Conservation (phyloP, 108 stramenopile species). For the Cylindrotheca closterium region DNA sequence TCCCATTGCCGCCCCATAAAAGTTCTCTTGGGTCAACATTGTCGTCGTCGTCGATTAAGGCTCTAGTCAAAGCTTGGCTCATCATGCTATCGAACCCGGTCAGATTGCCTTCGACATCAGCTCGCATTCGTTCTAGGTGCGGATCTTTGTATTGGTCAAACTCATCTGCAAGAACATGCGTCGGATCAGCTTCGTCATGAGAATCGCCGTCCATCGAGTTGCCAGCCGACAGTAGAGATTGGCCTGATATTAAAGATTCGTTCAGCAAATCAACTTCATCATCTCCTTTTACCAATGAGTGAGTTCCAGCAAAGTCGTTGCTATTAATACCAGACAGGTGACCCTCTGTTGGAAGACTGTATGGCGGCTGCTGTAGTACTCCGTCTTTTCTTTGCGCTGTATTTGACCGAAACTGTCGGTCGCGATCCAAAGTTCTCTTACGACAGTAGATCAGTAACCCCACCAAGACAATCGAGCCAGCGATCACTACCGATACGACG, state of each 20-base stretch:
- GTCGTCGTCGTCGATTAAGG: conserved; percentile 72
- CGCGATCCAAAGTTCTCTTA: conserved; percentile 15
- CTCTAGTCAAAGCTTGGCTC: conserved; percentile 77
- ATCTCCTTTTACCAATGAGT: not conserved
- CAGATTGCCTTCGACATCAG: conserved; percentile 63
- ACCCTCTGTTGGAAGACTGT: not conserved
- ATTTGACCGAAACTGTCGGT: conserved; percentile 12
- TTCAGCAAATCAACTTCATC: conserved; percentile 45
- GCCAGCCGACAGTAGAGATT: conserved; percentile 52
- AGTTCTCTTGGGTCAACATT: conserved; percentile 26
- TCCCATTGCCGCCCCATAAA: conserved; percentile 45
- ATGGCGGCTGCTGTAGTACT: not conserved
- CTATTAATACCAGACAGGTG: not conserved
- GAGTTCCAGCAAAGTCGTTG: not conserved
- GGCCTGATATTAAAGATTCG: conserved; percentile 49
- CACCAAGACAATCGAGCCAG: conserved; percentile 16
- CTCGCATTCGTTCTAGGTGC: conserved; percentile 68
- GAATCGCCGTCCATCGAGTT: conserved; percentile 50
- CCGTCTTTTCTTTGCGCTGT: not conserved
- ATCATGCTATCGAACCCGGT: conserved; percentile 77
- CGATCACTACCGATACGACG: conserved; percentile 16
- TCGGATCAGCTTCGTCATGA: conserved; percentile 52
- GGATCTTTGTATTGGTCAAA: conserved; percentile 84
- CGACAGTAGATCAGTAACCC: conserved; percentile 30
- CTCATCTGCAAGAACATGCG: conserved; percentile 66